Evolutionary conservation across 345 rosid species (phyloP), one percentile per base, ranked within the genome.

Genomic region (Litchi chinensis): DNA sequence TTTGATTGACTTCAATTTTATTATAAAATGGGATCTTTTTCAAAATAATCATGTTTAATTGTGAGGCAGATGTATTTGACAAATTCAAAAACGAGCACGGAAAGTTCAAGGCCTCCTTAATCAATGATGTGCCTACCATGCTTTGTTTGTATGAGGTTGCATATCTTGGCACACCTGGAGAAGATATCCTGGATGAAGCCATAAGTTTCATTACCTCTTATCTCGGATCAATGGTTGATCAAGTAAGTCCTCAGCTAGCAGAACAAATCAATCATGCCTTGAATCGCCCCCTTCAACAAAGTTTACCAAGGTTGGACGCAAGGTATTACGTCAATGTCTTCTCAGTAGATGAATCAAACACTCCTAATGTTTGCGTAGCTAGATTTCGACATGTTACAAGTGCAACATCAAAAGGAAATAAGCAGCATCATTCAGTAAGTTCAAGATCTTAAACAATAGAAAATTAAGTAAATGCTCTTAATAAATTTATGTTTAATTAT

Each of bases 161-260:
- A n/a, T 64, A 82, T 70, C 39, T 68, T 12, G 37, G 76, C 56
- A n/a, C 74, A 12, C 76, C 11, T 6, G 79, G 76, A 0, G 83
- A 83, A 52, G 62, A 68, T 44, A 68, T 70, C 41, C 60, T 83
- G 6, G 83, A 80, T 6, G 79, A 79, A 62, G 86, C 81, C 1
- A 70, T 76, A 13, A 62, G 3, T 70, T 83, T 79, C 71, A 68
- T 73, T 41, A 66, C 26, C 3, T 10, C 72, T 64, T 72, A 54
- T 46, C 78, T 73, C 7, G 28, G 41, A 22, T 68, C 78, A 0
- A 16, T 79, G 73, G 37, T 44, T 24, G 28, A 39, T 71, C 75
- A 54, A 52, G 44, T 39, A 56, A 73, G 64, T 10, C 8, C 40
- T 26, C 21, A 48, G 0, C 46, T 54, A 50, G 48, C 44, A 0